phyloP scores from a whole-genome alignment of 1,139 yeast species.

The Pneumocystis murina region DNA sequence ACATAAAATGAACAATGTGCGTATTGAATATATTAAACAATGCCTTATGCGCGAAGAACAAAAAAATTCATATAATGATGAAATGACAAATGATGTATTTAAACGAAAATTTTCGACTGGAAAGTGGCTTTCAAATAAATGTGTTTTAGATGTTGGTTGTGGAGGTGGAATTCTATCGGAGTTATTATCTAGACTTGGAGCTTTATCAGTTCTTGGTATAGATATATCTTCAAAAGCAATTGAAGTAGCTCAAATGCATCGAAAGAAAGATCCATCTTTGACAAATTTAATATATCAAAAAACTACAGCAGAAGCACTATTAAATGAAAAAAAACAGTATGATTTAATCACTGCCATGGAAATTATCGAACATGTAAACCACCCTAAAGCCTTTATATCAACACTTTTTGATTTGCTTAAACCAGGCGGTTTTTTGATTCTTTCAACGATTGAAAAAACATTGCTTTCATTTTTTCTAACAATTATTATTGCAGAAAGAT shows the following conservation, averaged over 20 bases:
- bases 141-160: constrained; percentile 81
- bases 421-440: constrained; percentile 71
- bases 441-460: constrained; percentile 87
- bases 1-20: constrained; percentile 80
- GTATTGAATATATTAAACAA: constrained; percentile 61
- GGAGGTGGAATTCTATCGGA: constrained; percentile 93
- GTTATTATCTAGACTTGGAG: constrained; percentile 64
- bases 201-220: constrained; percentile 50
- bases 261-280: constrained; percentile 47
- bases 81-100: no score
- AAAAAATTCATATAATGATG: no score
- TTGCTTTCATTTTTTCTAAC: constrained; percentile 86
- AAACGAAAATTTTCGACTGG: neutral
- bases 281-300: constrained; percentile 35
- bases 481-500: constrained; percentile 73
- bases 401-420: constrained; percentile 54
- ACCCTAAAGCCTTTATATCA: constrained; percentile 56
- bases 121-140: constrained; percentile 26
- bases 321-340: constrained; percentile 26
- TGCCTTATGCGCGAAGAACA: neutral
- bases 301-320: constrained; percentile 39
- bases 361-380: constrained; percentile 82
- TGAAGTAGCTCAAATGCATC: constrained; percentile 63
- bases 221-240: constrained; percentile 76
- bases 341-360: constrained; percentile 87